Evolutionary conservation across 495 filamentous ascomycete species (phyloP).

Genomic region (Podospora sp.): DNA sequence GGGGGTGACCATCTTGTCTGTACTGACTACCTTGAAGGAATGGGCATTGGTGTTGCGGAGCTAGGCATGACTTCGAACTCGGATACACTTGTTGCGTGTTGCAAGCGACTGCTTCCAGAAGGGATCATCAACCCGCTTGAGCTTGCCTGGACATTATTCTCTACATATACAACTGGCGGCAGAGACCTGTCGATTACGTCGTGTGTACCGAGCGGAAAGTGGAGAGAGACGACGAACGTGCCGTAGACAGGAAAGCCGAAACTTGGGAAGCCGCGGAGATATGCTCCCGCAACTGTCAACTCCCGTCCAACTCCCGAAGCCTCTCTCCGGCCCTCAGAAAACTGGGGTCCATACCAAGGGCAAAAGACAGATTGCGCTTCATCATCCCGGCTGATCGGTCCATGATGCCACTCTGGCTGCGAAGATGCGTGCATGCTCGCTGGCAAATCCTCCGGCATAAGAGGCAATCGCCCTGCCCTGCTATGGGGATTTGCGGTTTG

Average conservation of each 20-base stretch:
- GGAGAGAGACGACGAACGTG: background rate
- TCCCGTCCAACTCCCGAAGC: background rate
- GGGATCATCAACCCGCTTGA: constrained; percentile 9
- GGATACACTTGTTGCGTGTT: background rate
- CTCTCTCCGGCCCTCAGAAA: background rate
- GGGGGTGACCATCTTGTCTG: background rate
- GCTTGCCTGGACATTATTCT: background rate
- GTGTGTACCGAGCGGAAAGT: background rate
- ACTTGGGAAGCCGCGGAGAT: background rate
- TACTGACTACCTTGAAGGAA: background rate
- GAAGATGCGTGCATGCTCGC: background rate
- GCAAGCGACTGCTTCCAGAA: constrained; percentile 17
- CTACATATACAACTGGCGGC: constrained; percentile 6
- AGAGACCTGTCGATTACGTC: background rate
- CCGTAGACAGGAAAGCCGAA: background rate
- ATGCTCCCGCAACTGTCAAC: background rate
- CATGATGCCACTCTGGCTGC: constrained; percentile 20
- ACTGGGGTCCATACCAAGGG: background rate
- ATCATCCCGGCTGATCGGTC: constrained; percentile 24
- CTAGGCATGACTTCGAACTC: constrained; percentile 8
- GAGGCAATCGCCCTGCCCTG: background rate
- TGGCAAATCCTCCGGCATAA: constrained; percentile 13
- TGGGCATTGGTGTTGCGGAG: constrained; percentile 8
- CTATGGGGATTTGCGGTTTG: constrained; percentile 8
- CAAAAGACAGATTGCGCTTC: constrained; percentile 14